A percentile compares a stretch with the other conserved stretches of the same genome.
phyloP scores from a whole-genome alignment of 1,284 basidiomycete genomes.

The Volvariella volvacea region DNA sequence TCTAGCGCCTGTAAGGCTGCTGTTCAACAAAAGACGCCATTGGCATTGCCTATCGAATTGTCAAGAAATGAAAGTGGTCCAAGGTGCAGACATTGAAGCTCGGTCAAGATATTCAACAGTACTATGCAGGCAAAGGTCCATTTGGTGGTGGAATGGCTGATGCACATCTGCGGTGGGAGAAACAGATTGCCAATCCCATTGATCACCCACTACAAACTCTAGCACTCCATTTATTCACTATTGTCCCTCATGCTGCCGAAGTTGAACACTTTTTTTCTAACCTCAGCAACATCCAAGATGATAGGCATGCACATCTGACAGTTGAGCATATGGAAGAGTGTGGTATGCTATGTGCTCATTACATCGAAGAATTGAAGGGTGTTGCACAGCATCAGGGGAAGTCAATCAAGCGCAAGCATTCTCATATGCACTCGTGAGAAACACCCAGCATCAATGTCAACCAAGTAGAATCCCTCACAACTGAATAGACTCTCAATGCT shows the following conservation, averaged over 20 bases:
- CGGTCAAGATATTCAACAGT: constrained; percentile 12
- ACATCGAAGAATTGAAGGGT: constrained; percentile 7
- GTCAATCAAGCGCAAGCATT: constrained; percentile 12
- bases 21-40: constrained; percentile 9
- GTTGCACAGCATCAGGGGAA: constrained; percentile 6
- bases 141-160: constrained; percentile 17
- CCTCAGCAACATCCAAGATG: constrained; percentile 17
- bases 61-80: constrained; percentile 16
- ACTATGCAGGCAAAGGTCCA: constrained; percentile 14
- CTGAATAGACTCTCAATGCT: too few species aligned
- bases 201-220: constrained; percentile 17
- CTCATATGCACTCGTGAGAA: constrained; percentile 20
- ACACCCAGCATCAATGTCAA: too few species aligned
- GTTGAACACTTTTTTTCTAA: constrained; percentile 21
- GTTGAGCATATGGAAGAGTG: constrained; percentile 13
- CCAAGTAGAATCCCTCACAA: too few species aligned
- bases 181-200: constrained; percentile 9
- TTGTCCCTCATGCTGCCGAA: constrained; percentile 21
- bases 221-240: constrained; percentile 14
- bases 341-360: constrained; percentile 13
- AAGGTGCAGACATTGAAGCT: constrained; percentile 10
- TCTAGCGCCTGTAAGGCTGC: too few species aligned
- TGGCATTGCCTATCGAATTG: constrained; percentile 12
- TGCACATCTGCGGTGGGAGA: constrained; percentile 21
- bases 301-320: constrained; percentile 10